Base-by-base conservation (phyloP, 192 early-diverging fungal species). In the Blastocladiella britannica region DNA sequence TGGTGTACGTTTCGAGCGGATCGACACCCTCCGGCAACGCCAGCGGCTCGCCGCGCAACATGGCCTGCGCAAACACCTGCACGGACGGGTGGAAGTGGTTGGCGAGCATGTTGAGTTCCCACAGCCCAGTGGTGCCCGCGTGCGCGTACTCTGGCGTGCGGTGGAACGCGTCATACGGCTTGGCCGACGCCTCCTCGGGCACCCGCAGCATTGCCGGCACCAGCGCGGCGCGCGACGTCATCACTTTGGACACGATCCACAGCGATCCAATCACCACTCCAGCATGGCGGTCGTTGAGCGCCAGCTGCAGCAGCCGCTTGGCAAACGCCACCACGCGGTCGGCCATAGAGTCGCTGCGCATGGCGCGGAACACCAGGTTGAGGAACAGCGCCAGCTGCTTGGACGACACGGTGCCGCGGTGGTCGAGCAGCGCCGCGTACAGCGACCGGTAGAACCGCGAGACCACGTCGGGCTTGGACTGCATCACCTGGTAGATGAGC, bases 331-430 rank as follows among this genome's bases (percentile, higher is more conserved):
- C 77, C 24, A 85, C 72, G 15, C 92, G 74, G 6, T 67, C 60
- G 18, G 75, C 63, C 53, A 74, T 72, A 5, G 68, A 60, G 63
- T 97, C 94, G 29, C 78, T 70, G 60, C 80, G 82, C 4, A 97
- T 67, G 22, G 89, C 82, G 53, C 83, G 78, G 74, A 76, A 91
- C 5, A 97, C 68, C 20, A 97, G 70, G 64, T 97, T 97, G 52
- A 95, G 76, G 65, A 89, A 95, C 74, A 91, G 79, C 24, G 89
- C 86, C 59, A 91, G 90, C 68, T 92, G 91, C 20, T 87, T 89
- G 12, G 82, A 74, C 29, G 68, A 63, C 25, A 75, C 57, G 29
- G 65, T 69, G 22, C 95, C 65, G 25, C 92, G 79, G 25, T 80
- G 75, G 59, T 97, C 89, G 27, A 93, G 64, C 29, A 97, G 66